Base-by-base conservation (phyloP, 805 yeast species). In the Starmera dryadoides region DNA sequence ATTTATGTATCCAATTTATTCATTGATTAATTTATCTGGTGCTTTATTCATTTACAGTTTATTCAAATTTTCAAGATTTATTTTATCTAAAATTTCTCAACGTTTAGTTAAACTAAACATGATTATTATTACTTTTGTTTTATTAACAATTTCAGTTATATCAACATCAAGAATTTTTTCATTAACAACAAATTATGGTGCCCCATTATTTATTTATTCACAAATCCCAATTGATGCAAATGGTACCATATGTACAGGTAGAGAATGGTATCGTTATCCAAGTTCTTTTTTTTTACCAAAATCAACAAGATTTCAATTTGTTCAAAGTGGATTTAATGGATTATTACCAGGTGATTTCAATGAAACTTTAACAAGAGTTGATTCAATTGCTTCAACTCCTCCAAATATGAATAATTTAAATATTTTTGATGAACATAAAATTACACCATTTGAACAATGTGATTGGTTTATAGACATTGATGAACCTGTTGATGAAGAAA, bases 261-360 rank as follows among this genome's bases (percentile, higher is more conserved):
- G 95, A 42, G 97, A 91, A 62, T 89, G 97, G 97, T 87, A 86
- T 53, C 84, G 91, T 54, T 89, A 67, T 60, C 96, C 98, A 9
- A 79, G 85, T 1, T 88, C 96, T 0, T 85, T 88, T 56, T 86
- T 89, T 54, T 63, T 91, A 19, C 80, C 85, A 4, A 71, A 74
- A 4, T 65, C 75, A 41, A 70, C 70, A 50, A 64, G 96, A 47
- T 63, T 87, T 19, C 66, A 67, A 49, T 91, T 86, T 58, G 76
- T 85, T 9, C 64, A 69, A 40, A 79, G 87, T 41, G 93, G 91
- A 1, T 91, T 89, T 60, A 76, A 81, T 56, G 97, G 97, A 0
- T 64, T 89, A 44, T 64, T 91, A 28, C 98, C 98, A 0, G 95
- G 94, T 3, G 93, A 86, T 50, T 91, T 89, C 53, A 52, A 56